Percentiles rank a stretch among this genome's conserved stretches.
These are phyloP conservation scores for Grosmannia huntii DNA, from an alignment of 2,329 filamentous ascomycete genomes.

Conservation along the genomic window DNA sequence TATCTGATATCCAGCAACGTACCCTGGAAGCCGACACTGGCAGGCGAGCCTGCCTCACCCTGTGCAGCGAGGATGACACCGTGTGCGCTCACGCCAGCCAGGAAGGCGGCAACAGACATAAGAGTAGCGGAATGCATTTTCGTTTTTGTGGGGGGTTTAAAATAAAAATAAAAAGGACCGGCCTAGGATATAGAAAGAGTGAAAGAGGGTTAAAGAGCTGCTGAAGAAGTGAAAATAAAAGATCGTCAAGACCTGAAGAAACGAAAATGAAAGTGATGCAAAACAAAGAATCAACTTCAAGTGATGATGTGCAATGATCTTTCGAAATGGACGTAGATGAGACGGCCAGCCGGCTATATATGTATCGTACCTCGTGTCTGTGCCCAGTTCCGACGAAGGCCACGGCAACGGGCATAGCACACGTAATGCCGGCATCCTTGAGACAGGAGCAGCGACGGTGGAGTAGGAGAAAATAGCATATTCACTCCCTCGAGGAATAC, in stretches of 20 bases:
- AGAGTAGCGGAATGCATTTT: slow-evolving; percentile 3
- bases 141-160: background rate
- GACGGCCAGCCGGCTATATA: background rate
- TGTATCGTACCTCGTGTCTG: background rate
- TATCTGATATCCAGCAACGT: background rate
- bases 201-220: background rate
- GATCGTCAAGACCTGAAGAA: slow-evolving; percentile 7
- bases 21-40: slow-evolving; percentile 12
- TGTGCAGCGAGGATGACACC: slow-evolving; percentile 10
- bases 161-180: background rate
- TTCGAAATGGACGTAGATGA: background rate
- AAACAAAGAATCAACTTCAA: background rate
- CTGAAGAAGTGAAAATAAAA: background rate
- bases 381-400: background rate
- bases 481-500: background rate
- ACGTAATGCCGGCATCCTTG: background rate
- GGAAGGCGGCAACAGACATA: slow-evolving; percentile 3
- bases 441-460: background rate
- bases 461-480: background rate
- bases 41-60: slow-evolving; percentile 8
- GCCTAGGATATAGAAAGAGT: background rate
- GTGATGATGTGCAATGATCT: background rate
- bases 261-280: background rate
- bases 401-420: background rate
- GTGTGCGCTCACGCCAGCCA: slow-evolving; percentile 11